A percentile compares a stretch with the other conserved stretches of the same genome.
phyloP scores from a whole-genome alignment of 768 basidiomycete species.

The Paxillus rubicundulus region DNA sequence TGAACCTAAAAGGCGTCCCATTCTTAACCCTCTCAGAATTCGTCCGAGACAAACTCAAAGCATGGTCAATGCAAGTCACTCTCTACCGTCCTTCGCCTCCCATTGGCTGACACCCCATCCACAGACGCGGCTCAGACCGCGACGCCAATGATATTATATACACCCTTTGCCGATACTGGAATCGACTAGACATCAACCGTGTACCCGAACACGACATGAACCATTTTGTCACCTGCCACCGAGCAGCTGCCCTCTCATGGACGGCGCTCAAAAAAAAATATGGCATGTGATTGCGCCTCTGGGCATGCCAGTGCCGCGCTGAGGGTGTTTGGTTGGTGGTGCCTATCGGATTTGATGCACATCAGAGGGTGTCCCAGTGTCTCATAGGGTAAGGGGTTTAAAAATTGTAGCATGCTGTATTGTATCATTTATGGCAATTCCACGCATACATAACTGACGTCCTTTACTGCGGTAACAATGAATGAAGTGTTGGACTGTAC shows the following conservation, averaged over 20 bases:
- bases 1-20: constrained; percentile 66
- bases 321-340: constrained; percentile 9
- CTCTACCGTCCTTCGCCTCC: constrained; percentile 10
- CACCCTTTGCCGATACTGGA: constrained; percentile 74
- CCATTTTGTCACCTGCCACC: constrained; percentile 59
- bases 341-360: constrained; percentile 30
- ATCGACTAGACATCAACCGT: constrained; percentile 79
- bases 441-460: not conserved
- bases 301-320: not conserved
- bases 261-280: constrained; percentile 72
- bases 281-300: constrained; percentile 42
- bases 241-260: constrained; percentile 70
- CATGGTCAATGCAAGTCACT: constrained; percentile 70
- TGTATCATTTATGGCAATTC: constrained; percentile 20
- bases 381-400: constrained; percentile 19
- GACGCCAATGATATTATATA: constrained; percentile 80
- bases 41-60: constrained; percentile 78
- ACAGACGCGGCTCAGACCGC: constrained; percentile 63
- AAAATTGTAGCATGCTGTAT: constrained; percentile 22
- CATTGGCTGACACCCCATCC: constrained; percentile 16
- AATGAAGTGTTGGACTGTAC: constrained; percentile 2
- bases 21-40: constrained; percentile 87
- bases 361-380: constrained; percentile 13
- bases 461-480: constrained; percentile 3
- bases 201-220: constrained; percentile 86